These are phyloP conservation scores for Bonia amplexicaulis DNA, from an alignment of 176 grass and related monocot species.

Conservation along the genomic window DNA sequence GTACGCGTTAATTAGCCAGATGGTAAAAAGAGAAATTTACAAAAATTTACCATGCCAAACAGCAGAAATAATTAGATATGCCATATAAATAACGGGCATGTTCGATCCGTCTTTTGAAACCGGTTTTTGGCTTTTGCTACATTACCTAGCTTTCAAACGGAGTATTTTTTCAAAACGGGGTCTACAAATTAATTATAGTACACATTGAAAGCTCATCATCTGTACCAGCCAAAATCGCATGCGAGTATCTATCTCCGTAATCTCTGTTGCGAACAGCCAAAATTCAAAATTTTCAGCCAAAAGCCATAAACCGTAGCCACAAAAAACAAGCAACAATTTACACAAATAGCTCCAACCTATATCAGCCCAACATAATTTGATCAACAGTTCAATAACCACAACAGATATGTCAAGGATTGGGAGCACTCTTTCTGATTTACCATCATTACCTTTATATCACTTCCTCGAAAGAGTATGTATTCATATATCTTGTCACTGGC, in stretches of 20 bases:
- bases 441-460: constrained; percentile 79
- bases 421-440: neutral
- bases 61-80: neutral
- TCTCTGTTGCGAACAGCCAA: too few relatives aligned
- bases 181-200: too few relatives aligned
- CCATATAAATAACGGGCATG: neutral
- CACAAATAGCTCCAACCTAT: neutral
- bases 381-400: neutral
- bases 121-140: too few relatives aligned
- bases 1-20: neutral
- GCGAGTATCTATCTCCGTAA: too few relatives aligned
- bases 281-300: too few relatives aligned
- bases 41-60: neutral
- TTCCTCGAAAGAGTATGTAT: constrained; percentile 90
- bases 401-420: neutral
- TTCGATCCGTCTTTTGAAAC: too few relatives aligned
- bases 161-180: too few relatives aligned
- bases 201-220: too few relatives aligned
- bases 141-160: too few relatives aligned
- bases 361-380: neutral
- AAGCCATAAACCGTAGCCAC: too few relatives aligned
- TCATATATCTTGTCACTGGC: constrained; percentile 87
- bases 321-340: neutral
- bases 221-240: too few relatives aligned
- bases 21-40: neutral